Conservation (phyloP, 2,329 filamentous ascomycete species). For the Aspergillus jensenii region DNA sequence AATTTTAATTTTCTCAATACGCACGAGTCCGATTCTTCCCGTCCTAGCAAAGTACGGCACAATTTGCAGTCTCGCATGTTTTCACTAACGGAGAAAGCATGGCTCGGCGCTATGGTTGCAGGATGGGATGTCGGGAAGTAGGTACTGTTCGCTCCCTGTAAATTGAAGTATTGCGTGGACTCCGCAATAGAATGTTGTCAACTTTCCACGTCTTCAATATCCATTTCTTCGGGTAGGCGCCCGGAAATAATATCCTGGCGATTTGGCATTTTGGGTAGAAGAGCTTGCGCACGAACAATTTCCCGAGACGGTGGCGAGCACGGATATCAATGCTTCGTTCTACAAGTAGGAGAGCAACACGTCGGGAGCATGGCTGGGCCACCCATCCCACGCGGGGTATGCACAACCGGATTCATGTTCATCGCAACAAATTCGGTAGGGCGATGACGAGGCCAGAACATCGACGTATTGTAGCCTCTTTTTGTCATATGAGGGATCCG, state of each 20-base stretch:
- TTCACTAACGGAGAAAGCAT: too few species aligned
- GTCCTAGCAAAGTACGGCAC: too few species aligned
- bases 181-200: background rate
- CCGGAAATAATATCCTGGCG: background rate
- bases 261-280: background rate
- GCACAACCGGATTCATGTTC: background rate
- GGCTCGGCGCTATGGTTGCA: too few species aligned
- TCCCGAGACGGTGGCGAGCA: background rate
- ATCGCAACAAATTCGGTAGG: background rate
- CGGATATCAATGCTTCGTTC: background rate
- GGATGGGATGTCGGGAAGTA: too few species aligned
- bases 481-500: background rate
- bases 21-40: too few species aligned
- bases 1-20: too few species aligned
- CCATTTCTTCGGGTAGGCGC: background rate
- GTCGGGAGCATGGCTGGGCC: background rate
- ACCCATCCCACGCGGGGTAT: background rate
- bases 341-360: background rate
- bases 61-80: too few species aligned
- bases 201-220: background rate
- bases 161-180: too few species aligned
- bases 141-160: too few species aligned
- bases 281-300: background rate
- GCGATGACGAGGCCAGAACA: background rate
- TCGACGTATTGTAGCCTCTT: background rate